A percentile compares a stretch with the other conserved stretches of the same genome.
phyloP scores from a whole-genome alignment of 129 eudicot species.

The Lactuca sativa region DNA sequence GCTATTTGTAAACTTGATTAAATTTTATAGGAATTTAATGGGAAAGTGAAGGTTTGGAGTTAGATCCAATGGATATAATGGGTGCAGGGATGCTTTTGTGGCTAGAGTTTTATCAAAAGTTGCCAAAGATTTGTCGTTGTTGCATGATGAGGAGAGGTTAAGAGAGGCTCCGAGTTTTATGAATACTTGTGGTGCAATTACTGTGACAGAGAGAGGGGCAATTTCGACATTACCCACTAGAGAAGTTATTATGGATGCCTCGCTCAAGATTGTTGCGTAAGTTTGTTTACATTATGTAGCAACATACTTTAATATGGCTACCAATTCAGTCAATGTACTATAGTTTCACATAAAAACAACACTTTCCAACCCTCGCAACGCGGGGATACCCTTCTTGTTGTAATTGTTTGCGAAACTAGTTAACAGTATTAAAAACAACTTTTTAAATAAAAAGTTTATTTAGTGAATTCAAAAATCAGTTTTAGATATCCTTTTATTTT shows the following conservation, averaged over 20 bases:
- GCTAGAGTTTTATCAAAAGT: conserved; percentile 88
- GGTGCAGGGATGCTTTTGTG: conserved; percentile 99
- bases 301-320: too few relatives aligned
- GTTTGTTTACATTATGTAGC: not conserved
- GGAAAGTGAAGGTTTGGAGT: conserved; percentile 82
- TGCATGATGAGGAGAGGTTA: conserved; percentile 51
- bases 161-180: conserved; percentile 80
- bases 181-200: conserved; percentile 90
- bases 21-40: conserved; percentile 73
- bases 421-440: too few relatives aligned
- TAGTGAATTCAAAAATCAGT: too few relatives aligned
- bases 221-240: conserved; percentile 89
- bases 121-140: conserved; percentile 64
- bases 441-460: too few relatives aligned
- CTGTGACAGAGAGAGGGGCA: conserved; percentile 91
- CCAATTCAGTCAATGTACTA: too few relatives aligned
- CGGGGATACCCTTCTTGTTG: too few relatives aligned
- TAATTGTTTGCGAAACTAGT: too few relatives aligned
- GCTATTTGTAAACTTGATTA: conserved; percentile 4
- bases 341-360: too few relatives aligned
- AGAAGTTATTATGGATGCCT: conserved; percentile 58
- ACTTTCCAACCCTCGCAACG: too few relatives aligned
- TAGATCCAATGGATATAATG: conserved; percentile 80
- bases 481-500: too few relatives aligned
- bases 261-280: conserved; percentile 65